Evolutionary conservation across 1,284 basidiomycete species (phyloP).

Genomic region (Cutaneotrichosporon arboriforme): DNA sequence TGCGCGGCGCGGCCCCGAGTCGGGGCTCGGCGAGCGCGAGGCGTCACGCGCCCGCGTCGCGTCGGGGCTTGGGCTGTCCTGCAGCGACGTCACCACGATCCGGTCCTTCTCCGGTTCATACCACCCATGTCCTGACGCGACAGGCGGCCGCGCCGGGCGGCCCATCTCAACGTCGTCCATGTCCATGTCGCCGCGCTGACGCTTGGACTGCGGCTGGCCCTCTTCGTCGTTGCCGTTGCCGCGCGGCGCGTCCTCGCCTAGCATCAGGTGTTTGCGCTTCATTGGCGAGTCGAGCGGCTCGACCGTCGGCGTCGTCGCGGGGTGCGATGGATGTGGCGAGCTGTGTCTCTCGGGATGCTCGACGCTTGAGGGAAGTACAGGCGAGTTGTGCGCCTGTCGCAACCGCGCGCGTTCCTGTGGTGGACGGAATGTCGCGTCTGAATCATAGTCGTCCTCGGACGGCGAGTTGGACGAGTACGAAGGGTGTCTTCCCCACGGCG

Average conservation of each 20-base stretch:
- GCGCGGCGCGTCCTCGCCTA: neutral
- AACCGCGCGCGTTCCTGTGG: slow-evolving; percentile 9
- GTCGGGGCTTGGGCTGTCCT: slow-evolving; percentile 12
- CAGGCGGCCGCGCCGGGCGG: neutral
- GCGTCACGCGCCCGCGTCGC: slow-evolving; percentile 20
- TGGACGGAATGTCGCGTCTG: slow-evolving; percentile 26
- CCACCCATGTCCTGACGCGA: slow-evolving; percentile 21
- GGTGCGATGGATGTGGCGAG: neutral
- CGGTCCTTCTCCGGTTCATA: slow-evolving; percentile 46
- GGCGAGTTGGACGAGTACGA: slow-evolving; percentile 25
- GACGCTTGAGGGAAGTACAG: slow-evolving; percentile 26
- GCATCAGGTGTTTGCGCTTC: slow-evolving; percentile 11
- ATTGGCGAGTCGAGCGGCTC: slow-evolving; percentile 17
- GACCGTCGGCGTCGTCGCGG: slow-evolving; percentile 1
- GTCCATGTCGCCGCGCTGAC: slow-evolving; percentile 3
- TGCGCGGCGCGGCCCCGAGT: neutral
- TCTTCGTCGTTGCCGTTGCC: slow-evolving; percentile 1
- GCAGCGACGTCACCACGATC: slow-evolving; percentile 39
- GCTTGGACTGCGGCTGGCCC: neutral
- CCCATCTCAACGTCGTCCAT: neutral
- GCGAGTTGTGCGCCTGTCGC: slow-evolving; percentile 1
- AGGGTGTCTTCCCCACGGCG: slow-evolving; percentile 5
- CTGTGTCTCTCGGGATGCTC: slow-evolving; percentile 14
- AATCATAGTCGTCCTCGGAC: slow-evolving; percentile 26
- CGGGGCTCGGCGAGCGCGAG: slow-evolving; percentile 22